A percentile compares a stretch with the other conserved stretches of the same genome.
These are phyloP conservation scores for Begonia loranthoides DNA, from an alignment of 306 rosid species.

Conservation along the genomic window DNA sequence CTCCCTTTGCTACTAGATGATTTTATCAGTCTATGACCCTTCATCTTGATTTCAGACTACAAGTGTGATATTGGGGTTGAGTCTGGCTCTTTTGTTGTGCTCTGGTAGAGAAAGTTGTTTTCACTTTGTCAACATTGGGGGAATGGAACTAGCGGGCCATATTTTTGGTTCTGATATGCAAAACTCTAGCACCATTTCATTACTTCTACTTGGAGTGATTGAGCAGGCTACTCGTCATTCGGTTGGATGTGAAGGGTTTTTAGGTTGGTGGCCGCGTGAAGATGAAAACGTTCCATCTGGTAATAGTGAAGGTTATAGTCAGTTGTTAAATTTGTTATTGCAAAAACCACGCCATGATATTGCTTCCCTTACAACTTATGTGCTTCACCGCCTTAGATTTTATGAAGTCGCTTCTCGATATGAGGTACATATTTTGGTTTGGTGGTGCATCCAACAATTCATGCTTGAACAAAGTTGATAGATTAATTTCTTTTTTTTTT, in stretches of 20 bases:
- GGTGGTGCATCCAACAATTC: constrained; percentile 11
- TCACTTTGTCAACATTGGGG: constrained; percentile 78
- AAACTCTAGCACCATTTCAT: constrained; percentile 44
- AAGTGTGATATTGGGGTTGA: constrained; percentile 57
- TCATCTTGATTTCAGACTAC: constrained; percentile 50
- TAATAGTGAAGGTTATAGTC: constrained; percentile 68
- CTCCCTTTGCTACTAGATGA: not conserved
- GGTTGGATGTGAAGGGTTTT: constrained; percentile 86
- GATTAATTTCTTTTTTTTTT: constrained; percentile 22
- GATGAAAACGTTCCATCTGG: constrained; percentile 64
- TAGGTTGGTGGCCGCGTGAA: constrained; percentile 98
- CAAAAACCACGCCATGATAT: constrained; percentile 80
- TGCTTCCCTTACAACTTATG: constrained; percentile 72
- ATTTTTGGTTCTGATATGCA: constrained; percentile 35
- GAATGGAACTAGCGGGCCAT: constrained; percentile 64
- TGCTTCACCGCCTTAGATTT: constrained; percentile 75
- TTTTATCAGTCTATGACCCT: constrained; percentile 1
- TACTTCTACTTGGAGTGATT: constrained; percentile 75
- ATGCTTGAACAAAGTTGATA: constrained; percentile 10
- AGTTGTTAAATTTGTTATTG: constrained; percentile 65
- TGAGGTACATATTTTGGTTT: constrained; percentile 53
- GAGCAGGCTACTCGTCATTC: constrained; percentile 81
- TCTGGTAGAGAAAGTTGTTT: constrained; percentile 80
- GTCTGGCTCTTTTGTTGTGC: constrained; percentile 86
- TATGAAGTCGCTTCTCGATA: constrained; percentile 85